A percentile compares a stretch with the other conserved stretches of the same genome.
Evolutionary conservation across 2,329 filamentous ascomycete genomes (phyloP).

Genomic region (Diaporthe citri): DNA sequence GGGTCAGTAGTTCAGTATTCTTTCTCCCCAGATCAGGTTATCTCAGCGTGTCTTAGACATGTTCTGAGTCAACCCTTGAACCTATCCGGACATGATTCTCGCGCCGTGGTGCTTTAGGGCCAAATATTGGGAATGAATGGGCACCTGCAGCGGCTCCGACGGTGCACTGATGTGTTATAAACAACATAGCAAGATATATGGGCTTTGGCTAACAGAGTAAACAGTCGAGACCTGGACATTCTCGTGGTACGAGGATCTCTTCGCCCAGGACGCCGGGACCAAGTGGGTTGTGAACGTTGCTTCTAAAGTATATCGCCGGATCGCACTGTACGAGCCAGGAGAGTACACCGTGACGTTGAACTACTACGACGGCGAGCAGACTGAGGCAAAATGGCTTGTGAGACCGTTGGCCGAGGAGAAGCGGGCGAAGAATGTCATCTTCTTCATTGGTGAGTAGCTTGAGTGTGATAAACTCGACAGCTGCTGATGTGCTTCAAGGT

Average conservation of each 20-base stretch:
- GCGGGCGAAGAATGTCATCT: slow-evolving; percentile 86
- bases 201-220: neutral
- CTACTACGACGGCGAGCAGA: slow-evolving; percentile 80
- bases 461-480: neutral
- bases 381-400: slow-evolving; percentile 82
- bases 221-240: slow-evolving; percentile 84
- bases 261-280: slow-evolving; percentile 77
- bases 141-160: neutral
- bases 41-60: neutral
- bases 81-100: no score
- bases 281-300: slow-evolving; percentile 84
- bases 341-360: slow-evolving; percentile 81
- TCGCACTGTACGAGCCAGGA: slow-evolving; percentile 83
- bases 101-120: neutral
- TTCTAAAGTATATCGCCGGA: slow-evolving; percentile 80
- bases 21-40: neutral
- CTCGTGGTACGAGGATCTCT: slow-evolving; percentile 87
- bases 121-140: neutral
- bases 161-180: neutral
- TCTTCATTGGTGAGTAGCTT: slow-evolving; percentile 79
- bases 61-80: neutral
- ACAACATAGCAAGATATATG: neutral
- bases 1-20: slow-evolving; percentile 32
- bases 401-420: slow-evolving; percentile 76
- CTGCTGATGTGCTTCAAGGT: slow-evolving; percentile 39